Base-by-base conservation (phyloP, 139 green algal genomes). In the Limnomonas spitsbergensis region DNA sequence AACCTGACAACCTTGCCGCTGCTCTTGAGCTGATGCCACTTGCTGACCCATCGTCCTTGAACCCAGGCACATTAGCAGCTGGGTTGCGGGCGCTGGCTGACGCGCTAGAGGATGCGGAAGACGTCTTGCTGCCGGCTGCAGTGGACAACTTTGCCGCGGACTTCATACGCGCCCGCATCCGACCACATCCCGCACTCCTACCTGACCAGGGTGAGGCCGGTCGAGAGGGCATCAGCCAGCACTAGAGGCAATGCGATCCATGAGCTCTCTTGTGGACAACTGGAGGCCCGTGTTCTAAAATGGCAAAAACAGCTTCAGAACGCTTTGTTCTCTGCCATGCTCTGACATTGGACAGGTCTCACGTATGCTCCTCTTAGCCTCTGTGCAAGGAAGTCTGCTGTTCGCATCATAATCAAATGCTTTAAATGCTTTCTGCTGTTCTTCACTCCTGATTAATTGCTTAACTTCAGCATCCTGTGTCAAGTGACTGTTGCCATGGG, bases 51-150 rank as follows among this genome's bases (percentile, higher is more conserved):
- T n/a, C n/a, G n/a, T n/a, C n/a, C n/a, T n/a, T n/a, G n/a, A n/a
- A n/a, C n/a, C n/a, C n/a, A 61, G 47, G 14, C n/a, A 3, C 26
- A 37, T 35, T 82, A 35, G 78, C 73, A 52, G 77, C 77, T 26
- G 86, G 81, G 6, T 82, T 90, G 53, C 84, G 88, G 7, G 80
- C 77, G 3, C 52, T 92, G 73, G 88, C 88, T 1, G 80, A 83
- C 32, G 71, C 82, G 42, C 75, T 92, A 78, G 85, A 89, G 67
- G 31, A 47, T 4, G 67, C 14, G 36, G 67, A 74, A 31, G 34
- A 40, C 3, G 67, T 37, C 39, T 38, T 53, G 36, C 40, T 85
- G 24, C 69, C 75, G 0, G 24, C 72, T 2, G 81, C 85, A 6
- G 53, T 76, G 14, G 80, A 89, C 34, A 26, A 29, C 1, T 39